Percentiles rank a stretch among this genome's conserved stretches.
These are phyloP conservation scores for Fusarium coffeatum DNA, from an alignment of 2,329 filamentous ascomycete genomes.

Conservation along the genomic window DNA sequence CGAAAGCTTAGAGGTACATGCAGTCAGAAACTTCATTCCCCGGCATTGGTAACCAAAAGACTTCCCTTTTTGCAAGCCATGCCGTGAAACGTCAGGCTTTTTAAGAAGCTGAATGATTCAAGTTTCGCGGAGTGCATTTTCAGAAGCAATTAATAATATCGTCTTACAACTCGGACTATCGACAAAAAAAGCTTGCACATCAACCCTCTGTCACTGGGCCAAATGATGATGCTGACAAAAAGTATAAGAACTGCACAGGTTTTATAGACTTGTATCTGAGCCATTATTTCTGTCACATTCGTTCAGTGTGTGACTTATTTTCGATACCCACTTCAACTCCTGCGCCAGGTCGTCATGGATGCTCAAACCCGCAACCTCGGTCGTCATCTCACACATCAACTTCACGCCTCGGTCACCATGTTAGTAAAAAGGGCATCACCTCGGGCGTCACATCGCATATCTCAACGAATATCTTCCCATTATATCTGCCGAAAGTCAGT, in stretches of 20 bases:
- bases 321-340: not conserved
- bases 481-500: not conserved
- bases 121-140: not conserved
- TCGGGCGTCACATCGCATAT: conserved; percentile 19
- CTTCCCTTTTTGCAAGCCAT: not conserved
- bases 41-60: not conserved
- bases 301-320: not conserved
- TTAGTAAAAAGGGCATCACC: conserved; percentile 7
- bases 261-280: accelerated
- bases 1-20: not conserved
- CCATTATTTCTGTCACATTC: not conserved
- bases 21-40: not conserved
- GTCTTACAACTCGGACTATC: not conserved
- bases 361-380: conserved; percentile 2
- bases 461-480: not conserved
- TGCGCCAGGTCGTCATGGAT: not conserved
- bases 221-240: not conserved
- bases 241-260: not conserved
- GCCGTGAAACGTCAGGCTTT: not conserved
- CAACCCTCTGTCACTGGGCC: not conserved
- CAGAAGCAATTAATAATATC: not conserved
- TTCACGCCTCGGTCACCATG: conserved; percentile 21
- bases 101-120: conserved; percentile 13
- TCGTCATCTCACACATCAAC: conserved; percentile 32
- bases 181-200: not conserved